phyloP scores from a whole-genome alignment of 2,329 filamentous ascomycete species.

The Exserohilum rostratum region DNA sequence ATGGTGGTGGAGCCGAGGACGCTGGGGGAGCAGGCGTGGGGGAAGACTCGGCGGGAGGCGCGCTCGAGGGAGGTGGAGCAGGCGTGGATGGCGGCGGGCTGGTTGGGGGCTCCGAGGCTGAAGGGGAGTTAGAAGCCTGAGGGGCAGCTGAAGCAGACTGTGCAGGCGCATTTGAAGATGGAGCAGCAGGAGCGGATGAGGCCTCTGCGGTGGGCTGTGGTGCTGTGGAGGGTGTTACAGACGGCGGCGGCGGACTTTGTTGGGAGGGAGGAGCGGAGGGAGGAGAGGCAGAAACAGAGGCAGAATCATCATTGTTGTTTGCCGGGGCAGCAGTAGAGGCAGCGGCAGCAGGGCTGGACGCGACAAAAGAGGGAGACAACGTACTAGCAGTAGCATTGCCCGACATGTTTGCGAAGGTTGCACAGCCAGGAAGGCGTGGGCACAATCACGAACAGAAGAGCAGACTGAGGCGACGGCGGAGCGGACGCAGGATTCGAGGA shows the following conservation, averaged over 20 bases:
- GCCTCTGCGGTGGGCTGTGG: constrained; percentile 28
- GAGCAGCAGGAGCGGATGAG: background rate
- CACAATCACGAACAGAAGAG: constrained; percentile 10
- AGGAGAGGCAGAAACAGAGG: constrained; percentile 16
- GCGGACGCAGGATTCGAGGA: constrained; percentile 8
- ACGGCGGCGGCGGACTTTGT: constrained; percentile 19
- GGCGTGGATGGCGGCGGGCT: constrained; percentile 16
- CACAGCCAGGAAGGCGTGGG: constrained; percentile 11
- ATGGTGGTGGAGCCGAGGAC: constrained; percentile 7
- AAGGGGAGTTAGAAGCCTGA: constrained; percentile 24
- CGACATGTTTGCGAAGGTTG: constrained; percentile 34
- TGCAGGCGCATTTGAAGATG: constrained; percentile 20
- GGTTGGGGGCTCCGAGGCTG: constrained; percentile 17
- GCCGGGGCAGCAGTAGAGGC: constrained; percentile 16
- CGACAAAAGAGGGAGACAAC: constrained; percentile 34
- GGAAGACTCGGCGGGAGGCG: constrained; percentile 19
- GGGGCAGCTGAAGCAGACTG: constrained; percentile 20
- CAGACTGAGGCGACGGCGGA: constrained; percentile 4
- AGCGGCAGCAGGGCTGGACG: constrained; percentile 7
- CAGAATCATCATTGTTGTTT: constrained; percentile 7
- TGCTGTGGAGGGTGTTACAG: constrained; percentile 31
- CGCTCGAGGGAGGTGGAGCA: constrained; percentile 7
- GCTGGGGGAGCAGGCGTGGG: constrained; percentile 24
- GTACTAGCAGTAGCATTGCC: constrained; percentile 42
- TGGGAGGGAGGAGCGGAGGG: constrained; percentile 15